Evolutionary conservation across 495 filamentous ascomycete species (phyloP).

Genomic region (Hypoxylon crocopeplum): DNA sequence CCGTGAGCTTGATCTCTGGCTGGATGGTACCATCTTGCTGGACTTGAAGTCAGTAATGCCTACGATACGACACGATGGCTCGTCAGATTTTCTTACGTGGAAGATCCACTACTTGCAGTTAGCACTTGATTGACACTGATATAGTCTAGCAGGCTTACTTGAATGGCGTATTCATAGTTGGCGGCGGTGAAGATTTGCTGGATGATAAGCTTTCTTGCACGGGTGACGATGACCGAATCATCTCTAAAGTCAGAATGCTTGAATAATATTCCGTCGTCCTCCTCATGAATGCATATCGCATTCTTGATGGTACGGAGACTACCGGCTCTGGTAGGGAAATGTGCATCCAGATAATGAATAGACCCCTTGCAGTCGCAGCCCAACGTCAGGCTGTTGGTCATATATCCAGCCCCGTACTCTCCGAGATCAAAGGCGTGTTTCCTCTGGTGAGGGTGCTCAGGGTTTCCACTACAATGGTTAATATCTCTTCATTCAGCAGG

Average conservation of each 20-base stretch:
- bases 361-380: conserved; percentile 96
- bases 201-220: conserved; percentile 85
- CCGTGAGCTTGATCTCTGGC: conserved; percentile 93
- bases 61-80: background rate
- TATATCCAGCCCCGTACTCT: conserved; percentile 94
- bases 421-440: conserved; percentile 96
- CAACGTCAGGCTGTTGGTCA: conserved; percentile 88
- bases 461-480: conserved; percentile 66
- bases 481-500: background rate
- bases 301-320: conserved; percentile 84
- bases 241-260: conserved; percentile 98
- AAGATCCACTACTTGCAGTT: conserved; percentile 79
- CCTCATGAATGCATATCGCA: conserved; percentile 96
- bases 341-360: conserved; percentile 87
- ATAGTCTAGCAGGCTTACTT: conserved; percentile 11
- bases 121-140: conserved; percentile 1
- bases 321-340: conserved; percentile 84
- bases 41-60: conserved; percentile 10
- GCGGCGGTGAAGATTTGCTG: conserved; percentile 96
- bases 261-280: conserved; percentile 91
- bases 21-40: conserved; percentile 88
- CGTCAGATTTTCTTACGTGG: conserved; percentile 52
- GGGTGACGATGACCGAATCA: conserved; percentile 83
- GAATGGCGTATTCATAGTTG: conserved; percentile 93
- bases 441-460: conserved; percentile 88